A percentile compares a stretch with the other conserved stretches of the same genome.
Evolutionary conservation across 345 rosid genomes (phyloP).

Genomic region (Gossypium longicalyx): DNA sequence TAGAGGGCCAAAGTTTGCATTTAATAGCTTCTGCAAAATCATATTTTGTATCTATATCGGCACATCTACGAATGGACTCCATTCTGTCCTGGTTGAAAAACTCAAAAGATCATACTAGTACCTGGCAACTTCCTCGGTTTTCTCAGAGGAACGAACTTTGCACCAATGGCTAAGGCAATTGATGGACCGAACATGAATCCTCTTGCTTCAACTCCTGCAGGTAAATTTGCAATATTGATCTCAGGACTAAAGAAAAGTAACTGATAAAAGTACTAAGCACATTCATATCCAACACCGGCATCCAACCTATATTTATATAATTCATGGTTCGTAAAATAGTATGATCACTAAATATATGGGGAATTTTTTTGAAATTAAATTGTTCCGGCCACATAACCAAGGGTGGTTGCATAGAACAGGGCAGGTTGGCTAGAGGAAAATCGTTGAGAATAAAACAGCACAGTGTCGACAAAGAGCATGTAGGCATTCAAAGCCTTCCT

Average conservation of each 20-base stretch:
- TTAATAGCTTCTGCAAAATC: no score
- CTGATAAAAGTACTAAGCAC: no score
- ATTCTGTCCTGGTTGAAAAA: not conserved
- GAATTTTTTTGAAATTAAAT: no score
- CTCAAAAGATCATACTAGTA: conserved; percentile 10
- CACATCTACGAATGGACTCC: no score
- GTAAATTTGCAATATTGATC: not conserved
- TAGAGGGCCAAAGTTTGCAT: no score
- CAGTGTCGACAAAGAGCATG: not conserved
- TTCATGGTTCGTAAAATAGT: not conserved
- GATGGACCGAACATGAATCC: conserved; percentile 94
- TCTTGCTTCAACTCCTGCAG: conserved; percentile 79
- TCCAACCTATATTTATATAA: no score
- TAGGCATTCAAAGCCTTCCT: not conserved
- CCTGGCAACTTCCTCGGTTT: conserved; percentile 88
- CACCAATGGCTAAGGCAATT: conserved; percentile 87
- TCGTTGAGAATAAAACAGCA: not conserved
- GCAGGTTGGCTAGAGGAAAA: not conserved
- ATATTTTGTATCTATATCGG: no score
- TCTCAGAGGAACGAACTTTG: conserved; percentile 82
- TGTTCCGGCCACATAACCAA: no score
- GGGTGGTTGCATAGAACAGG: not conserved
- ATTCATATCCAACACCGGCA: not conserved
- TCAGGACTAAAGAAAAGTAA: not conserved
- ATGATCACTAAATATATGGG: not conserved